These are phyloP conservation scores for Aspergillus texensis DNA, from an alignment of 2,329 filamentous ascomycete genomes.

Conservation along the genomic window DNA sequence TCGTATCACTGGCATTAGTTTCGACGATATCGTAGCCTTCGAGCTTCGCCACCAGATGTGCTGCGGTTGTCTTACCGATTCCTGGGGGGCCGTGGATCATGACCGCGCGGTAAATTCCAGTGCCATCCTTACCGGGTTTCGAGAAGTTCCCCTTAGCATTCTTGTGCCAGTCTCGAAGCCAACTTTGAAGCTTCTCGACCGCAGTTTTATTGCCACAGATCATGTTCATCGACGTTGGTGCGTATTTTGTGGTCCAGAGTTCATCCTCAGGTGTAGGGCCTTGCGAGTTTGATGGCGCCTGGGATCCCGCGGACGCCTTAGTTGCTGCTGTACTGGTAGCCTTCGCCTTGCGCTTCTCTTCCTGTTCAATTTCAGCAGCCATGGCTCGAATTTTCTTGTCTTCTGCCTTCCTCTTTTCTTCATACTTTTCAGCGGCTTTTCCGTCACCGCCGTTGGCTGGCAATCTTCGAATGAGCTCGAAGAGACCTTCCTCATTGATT, in stretches of 20 bases:
- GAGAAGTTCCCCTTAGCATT: conserved; percentile 80
- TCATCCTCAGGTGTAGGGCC: conserved; percentile 58
- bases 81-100: conserved; percentile 95
- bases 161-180: conserved; percentile 82
- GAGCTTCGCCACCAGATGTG: conserved; percentile 88
- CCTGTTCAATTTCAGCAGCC: conserved; percentile 81
- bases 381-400: conserved; percentile 79
- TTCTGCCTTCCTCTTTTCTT: conserved; percentile 82
- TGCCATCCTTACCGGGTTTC: conserved; percentile 79
- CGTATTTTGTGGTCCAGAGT: conserved; percentile 94
- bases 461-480: conserved; percentile 77
- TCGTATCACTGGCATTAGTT: conserved; percentile 91
- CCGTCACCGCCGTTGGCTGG: conserved; percentile 86
- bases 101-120: conserved; percentile 81
- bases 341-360: conserved; percentile 61
- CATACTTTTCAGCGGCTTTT: conserved; percentile 81
- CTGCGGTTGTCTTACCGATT: conserved; percentile 96
- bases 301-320: conserved; percentile 49
- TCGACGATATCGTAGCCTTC: conserved; percentile 94
- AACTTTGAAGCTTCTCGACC: conserved; percentile 86
- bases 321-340: conserved; percentile 25
- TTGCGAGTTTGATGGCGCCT: conserved; percentile 47
- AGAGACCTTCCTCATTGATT: conserved; percentile 90
- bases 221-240: conserved; percentile 78
- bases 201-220: conserved; percentile 93